These are phyloP conservation scores for Tolypocladium paradoxum DNA, from an alignment of 2,329 filamentous ascomycete genomes.

Conservation along the genomic window DNA sequence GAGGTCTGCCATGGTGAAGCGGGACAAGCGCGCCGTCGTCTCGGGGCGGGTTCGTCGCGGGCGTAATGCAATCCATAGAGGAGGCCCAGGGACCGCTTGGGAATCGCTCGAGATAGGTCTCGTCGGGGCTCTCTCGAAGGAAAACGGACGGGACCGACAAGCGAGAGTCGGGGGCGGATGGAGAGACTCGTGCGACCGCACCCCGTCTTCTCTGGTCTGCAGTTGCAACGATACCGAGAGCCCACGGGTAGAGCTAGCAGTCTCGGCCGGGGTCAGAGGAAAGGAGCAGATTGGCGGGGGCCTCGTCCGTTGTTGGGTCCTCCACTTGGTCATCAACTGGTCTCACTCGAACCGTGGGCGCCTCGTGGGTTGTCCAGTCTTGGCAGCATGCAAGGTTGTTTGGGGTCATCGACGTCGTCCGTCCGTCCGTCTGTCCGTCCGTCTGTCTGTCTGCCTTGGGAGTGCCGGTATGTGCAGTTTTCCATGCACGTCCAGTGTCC, in stretches of 20 bases:
- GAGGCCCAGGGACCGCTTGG: neutral
- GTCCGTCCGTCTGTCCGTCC: neutral
- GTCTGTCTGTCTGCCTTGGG: neutral
- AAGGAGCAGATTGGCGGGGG: neutral
- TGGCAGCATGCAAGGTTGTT: neutral
- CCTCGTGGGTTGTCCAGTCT: neutral
- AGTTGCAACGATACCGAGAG: neutral
- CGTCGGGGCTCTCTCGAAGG: neutral
- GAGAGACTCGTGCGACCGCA: neutral
- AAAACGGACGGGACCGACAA: neutral
- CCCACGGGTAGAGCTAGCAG: neutral
- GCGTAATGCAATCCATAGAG: conserved; percentile 3
- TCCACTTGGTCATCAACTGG: neutral
- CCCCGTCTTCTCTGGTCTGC: neutral
- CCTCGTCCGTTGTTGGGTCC: neutral
- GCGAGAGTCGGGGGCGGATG: neutral
- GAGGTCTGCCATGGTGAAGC: conserved; percentile 4
- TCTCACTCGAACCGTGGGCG: neutral
- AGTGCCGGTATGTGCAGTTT: neutral
- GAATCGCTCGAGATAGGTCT: neutral
- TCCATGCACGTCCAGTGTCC: neutral
- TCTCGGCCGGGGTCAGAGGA: neutral
- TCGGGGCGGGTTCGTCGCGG: neutral
- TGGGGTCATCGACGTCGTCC: neutral
- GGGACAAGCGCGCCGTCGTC: conserved; percentile 2